Evolutionary conservation across 169 alveolate genomes (phyloP).

Genomic region (Eimeria tenella): DNA sequence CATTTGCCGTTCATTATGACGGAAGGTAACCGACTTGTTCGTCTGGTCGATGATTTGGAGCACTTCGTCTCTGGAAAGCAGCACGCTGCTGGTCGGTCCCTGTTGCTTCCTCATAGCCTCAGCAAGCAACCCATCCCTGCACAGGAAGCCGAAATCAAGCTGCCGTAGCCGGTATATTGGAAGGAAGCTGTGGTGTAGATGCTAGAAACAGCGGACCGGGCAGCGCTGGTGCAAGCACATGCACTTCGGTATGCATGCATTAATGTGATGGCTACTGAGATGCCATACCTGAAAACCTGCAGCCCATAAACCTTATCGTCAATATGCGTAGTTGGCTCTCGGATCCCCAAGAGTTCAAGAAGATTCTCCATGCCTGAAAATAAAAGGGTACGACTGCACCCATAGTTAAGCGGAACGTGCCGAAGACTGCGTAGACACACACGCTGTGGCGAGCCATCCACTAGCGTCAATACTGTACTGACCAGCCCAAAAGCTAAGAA

Average conservation of each 20-base stretch:
- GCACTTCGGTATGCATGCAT: too few species aligned
- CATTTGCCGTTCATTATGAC: not conserved
- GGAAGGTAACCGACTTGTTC: conserved; percentile 33
- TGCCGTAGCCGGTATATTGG: not conserved
- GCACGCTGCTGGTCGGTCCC: conserved; percentile 65
- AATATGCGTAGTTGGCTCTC: conserved; percentile 57
- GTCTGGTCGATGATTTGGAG: conserved; percentile 55
- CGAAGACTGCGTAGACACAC: too few species aligned
- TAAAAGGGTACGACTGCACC: not conserved
- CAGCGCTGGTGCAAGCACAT: too few species aligned
- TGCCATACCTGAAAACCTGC: conserved; percentile 70
- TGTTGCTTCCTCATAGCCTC: conserved; percentile 61
- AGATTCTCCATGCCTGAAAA: conserved; percentile 75
- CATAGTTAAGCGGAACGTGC: too few species aligned
- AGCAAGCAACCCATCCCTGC: conserved; percentile 52
- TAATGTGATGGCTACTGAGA: not conserved
- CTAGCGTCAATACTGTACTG: not conserved
- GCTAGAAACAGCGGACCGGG: too few species aligned
- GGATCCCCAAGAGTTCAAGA: conserved; percentile 65
- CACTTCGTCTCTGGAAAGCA: conserved; percentile 68
- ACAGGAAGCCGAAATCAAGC: not conserved
- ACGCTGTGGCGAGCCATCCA: too few species aligned
- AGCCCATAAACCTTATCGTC: conserved; percentile 59
- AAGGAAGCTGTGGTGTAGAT: too few species aligned
- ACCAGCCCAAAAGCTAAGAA: conserved; percentile 79